phyloP scores from a whole-genome alignment of 2,329 filamentous ascomycete species.

The Clarireedia monteithiana region DNA sequence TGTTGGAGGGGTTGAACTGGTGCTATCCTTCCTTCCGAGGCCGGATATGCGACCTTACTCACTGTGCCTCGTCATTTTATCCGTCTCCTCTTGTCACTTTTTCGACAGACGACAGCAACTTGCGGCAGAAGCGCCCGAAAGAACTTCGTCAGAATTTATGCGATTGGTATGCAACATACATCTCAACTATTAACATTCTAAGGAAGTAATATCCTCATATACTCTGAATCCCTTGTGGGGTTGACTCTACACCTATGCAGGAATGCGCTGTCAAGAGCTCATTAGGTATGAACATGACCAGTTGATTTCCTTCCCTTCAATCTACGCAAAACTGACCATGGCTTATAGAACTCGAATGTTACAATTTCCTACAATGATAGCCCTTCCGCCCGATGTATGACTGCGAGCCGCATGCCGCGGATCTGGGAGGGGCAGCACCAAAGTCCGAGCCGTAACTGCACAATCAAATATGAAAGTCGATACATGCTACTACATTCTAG shows the following conservation, averaged over 20 bases:
- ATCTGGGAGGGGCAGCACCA: conserved; percentile 4
- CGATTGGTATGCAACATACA: neutral
- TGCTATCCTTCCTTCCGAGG: conserved; percentile 3
- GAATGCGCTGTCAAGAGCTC: conserved; percentile 24
- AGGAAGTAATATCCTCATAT: conserved; percentile 12
- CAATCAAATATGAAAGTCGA: conserved; percentile 1
- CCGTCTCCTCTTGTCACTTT: neutral
- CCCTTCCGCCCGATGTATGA: conserved; percentile 1
- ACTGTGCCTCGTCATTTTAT: neutral
- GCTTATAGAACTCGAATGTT: conserved; percentile 11
- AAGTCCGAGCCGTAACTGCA: neutral
- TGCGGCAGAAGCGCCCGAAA: neutral
- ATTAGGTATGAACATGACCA: conserved; percentile 17
- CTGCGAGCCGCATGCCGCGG: conserved; percentile 2
- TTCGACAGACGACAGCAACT: conserved; percentile 3
- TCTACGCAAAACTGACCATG: conserved; percentile 17
- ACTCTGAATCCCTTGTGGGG: conserved; percentile 14
- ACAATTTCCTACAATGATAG: conserved; percentile 2
- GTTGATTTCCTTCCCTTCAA: conserved; percentile 10
- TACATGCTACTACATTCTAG: neutral
- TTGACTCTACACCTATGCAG: conserved; percentile 18
- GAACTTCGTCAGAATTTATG: neutral
- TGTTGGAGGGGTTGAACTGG: neutral
- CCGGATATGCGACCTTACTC: conserved; percentile 4
- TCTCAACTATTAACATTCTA: conserved; percentile 2